phyloP scores from a whole-genome alignment of 768 basidiomycete genomes.

The Termitomyces eurrhizus region DNA sequence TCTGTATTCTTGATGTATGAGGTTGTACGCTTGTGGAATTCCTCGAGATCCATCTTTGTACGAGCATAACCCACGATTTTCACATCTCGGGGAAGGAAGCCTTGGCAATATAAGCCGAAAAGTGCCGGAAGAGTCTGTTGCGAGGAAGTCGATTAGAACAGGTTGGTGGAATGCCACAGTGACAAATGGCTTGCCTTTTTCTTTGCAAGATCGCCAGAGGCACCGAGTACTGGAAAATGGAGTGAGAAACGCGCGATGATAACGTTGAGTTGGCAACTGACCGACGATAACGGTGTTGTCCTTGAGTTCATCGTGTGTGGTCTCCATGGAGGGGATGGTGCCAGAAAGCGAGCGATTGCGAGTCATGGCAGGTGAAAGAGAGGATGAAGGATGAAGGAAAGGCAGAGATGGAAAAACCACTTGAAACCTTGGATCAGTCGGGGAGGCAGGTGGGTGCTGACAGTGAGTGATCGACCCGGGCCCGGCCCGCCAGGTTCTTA shows the following conservation, averaged over 20 bases:
- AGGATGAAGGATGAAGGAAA: constrained; percentile 7
- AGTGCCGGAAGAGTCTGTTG: constrained; percentile 90
- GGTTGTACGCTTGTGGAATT: constrained; percentile 81
- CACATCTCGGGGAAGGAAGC: constrained; percentile 76
- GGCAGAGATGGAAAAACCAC: constrained; percentile 10
- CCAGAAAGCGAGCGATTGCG: constrained; percentile 64
- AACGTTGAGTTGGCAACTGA: constrained; percentile 32
- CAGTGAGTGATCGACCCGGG: constrained; percentile 9
- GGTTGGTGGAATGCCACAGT: background rate
- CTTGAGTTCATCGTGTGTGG: constrained; percentile 62
- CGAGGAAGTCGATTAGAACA: constrained; percentile 11
- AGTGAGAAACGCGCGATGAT: constrained; percentile 9
- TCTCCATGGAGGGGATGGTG: constrained; percentile 89
- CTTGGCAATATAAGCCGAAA: constrained; percentile 80
- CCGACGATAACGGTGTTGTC: constrained; percentile 90
- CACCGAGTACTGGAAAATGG: constrained; percentile 71
- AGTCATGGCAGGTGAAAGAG: constrained; percentile 30
- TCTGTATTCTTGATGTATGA: constrained; percentile 82
- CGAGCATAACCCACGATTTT: constrained; percentile 96
- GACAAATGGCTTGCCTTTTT: constrained; percentile 68
- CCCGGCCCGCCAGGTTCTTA: constrained; percentile 7
- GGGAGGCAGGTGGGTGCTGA: constrained; percentile 15
- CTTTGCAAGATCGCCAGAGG: constrained; percentile 97
- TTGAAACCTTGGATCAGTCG: background rate
- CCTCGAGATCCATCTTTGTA: constrained; percentile 85